A percentile compares a stretch with the other conserved stretches of the same genome.
phyloP scores from a whole-genome alignment of 2,329 filamentous ascomycete genomes.

The Microsporum canis region DNA sequence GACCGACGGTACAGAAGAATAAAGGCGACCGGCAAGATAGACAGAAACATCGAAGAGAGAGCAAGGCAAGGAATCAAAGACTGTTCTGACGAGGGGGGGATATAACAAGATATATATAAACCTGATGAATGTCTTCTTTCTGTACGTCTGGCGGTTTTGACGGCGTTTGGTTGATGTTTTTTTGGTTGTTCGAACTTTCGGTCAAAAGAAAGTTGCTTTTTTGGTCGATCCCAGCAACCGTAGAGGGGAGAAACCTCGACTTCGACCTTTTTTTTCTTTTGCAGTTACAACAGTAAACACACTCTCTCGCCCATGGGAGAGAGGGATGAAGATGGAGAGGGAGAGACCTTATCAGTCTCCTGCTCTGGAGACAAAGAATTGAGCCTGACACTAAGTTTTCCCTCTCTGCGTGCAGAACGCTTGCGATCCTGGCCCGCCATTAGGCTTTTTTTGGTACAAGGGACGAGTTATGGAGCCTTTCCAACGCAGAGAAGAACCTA shows the following conservation, averaged over 20 bases:
- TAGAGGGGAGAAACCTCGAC: not conserved
- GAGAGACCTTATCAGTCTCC: not conserved
- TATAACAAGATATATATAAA: too few relatives aligned
- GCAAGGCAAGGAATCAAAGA: too few relatives aligned
- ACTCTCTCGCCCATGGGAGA: not conserved
- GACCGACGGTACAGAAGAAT: not conserved
- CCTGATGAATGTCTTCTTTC: too few relatives aligned
- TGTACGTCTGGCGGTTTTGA: not conserved
- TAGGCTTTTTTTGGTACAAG: not conserved
- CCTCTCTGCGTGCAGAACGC: constrained; percentile 1
- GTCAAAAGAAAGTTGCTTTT: not conserved
- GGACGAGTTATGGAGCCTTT: not conserved
- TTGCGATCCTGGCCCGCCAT: not conserved
- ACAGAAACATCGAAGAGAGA: constrained; percentile 1
- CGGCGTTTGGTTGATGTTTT: not conserved
- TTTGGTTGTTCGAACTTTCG: not conserved
- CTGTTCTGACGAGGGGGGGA: too few relatives aligned
- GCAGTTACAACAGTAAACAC: too few relatives aligned
- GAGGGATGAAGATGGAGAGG: not conserved
- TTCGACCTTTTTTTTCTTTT: too few relatives aligned
- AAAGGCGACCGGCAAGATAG: not conserved
- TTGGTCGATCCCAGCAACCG: not conserved
- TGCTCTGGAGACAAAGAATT: not conserved
- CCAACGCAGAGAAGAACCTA: not conserved
- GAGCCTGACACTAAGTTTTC: not conserved